These are phyloP conservation scores for Pseudognaphalium luteoalbum DNA, from an alignment of 129 eudicot species.

Conservation along the genomic window DNA sequence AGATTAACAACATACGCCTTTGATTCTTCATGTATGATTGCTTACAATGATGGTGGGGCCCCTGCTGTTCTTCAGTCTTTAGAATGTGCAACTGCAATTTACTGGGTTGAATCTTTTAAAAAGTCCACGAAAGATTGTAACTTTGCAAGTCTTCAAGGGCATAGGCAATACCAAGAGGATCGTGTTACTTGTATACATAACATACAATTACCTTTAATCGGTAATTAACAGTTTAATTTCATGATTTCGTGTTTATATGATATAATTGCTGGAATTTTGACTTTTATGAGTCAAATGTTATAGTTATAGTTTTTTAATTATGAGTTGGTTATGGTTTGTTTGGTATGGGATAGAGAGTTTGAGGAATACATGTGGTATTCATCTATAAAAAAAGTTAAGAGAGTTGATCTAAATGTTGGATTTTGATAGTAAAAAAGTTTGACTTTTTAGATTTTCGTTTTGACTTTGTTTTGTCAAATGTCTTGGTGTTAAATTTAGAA, in stretches of 20 bases:
- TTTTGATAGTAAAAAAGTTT: background rate
- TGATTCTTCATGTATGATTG: slow-evolving; percentile 44
- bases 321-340: background rate
- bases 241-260: background rate
- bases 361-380: background rate
- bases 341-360: background rate
- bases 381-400: background rate
- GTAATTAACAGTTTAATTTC: slow-evolving; percentile 29
- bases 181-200: slow-evolving; percentile 50
- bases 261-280: background rate
- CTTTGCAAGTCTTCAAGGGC: slow-evolving; percentile 54
- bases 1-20: slow-evolving; percentile 11
- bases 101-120: slow-evolving; percentile 10
- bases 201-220: slow-evolving; percentile 41
- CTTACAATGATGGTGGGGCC: slow-evolving; percentile 68
- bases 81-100: slow-evolving; percentile 42
- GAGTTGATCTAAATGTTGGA: background rate
- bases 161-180: slow-evolving; percentile 67
- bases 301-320: background rate
- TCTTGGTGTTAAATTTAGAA: background rate
- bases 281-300: background rate
- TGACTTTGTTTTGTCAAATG: background rate
- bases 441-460: background rate
- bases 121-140: slow-evolving; percentile 42
- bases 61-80: slow-evolving; percentile 46